These are phyloP conservation scores for Cladosporium sp. DNA, from an alignment of 2,329 filamentous ascomycete genomes.

Conservation along the genomic window DNA sequence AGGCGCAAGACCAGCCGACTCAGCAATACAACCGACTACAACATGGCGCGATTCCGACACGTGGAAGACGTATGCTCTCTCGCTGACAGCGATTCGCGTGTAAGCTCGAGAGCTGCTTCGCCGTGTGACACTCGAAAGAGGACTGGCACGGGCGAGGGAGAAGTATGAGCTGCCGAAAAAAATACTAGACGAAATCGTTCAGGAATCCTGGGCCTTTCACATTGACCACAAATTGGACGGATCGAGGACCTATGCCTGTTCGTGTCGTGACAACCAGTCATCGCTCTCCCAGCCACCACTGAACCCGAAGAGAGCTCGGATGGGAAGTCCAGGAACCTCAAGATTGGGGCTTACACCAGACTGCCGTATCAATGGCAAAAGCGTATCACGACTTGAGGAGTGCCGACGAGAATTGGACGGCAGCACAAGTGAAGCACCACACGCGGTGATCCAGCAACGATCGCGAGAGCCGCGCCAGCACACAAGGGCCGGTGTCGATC, in stretches of 20 bases:
- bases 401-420: neutral
- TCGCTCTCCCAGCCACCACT: neutral
- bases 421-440: neutral
- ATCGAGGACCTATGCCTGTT: no score
- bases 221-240: neutral
- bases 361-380: neutral
- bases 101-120: slow-evolving; percentile 12
- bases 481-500: neutral
- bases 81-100: slow-evolving; percentile 7
- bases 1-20: slow-evolving; percentile 17
- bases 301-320: neutral
- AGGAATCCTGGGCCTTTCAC: neutral
- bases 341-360: neutral
- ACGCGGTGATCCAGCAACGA: neutral
- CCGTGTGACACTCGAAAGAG: slow-evolving; percentile 10
- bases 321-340: neutral
- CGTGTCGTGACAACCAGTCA: neutral
- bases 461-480: neutral
- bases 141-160: slow-evolving; percentile 4
- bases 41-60: slow-evolving; percentile 26
- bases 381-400: neutral
- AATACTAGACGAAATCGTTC: neutral
- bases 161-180: neutral
- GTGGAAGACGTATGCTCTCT: slow-evolving; percentile 23
- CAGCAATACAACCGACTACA: slow-evolving; percentile 17